These are phyloP conservation scores for Trematosphaeria pertusa DNA, from an alignment of 2,329 filamentous ascomycete species.

Conservation along the genomic window DNA sequence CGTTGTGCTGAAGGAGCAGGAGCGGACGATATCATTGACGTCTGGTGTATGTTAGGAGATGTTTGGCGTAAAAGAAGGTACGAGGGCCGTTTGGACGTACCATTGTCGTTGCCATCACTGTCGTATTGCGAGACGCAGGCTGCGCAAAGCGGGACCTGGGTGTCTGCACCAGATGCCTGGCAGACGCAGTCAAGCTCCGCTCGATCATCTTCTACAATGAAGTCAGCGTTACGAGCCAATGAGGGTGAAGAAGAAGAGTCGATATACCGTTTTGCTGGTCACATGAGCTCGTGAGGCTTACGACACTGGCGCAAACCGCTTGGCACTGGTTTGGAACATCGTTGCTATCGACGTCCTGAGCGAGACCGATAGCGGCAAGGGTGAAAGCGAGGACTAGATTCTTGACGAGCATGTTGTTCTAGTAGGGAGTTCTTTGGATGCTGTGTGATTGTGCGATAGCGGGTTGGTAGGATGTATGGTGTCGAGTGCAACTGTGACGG, in stretches of 20 bases:
- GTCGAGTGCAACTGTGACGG: too few relatives aligned
- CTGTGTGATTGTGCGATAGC: too few relatives aligned
- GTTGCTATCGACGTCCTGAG: conserved; percentile 38
- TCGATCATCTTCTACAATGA: conserved; percentile 25
- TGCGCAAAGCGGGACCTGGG: conserved; percentile 36
- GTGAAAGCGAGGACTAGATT: not conserved
- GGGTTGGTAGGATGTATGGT: too few relatives aligned
- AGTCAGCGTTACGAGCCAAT: not conserved
- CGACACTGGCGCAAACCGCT: conserved; percentile 33
- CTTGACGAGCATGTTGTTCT: not conserved
- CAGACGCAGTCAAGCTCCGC: conserved; percentile 39
- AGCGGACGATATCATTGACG: conserved; percentile 35
- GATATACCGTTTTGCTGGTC: conserved; percentile 30
- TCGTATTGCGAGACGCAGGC: conserved; percentile 39
- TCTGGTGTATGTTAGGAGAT: conserved; percentile 11
- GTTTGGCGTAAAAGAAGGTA: not conserved
- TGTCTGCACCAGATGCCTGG: conserved; percentile 29
- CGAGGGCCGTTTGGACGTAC: not conserved
- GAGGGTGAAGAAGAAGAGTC: not conserved
- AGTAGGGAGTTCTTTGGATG: too few relatives aligned
- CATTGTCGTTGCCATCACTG: conserved; percentile 13
- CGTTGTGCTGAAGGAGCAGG: conserved; percentile 38
- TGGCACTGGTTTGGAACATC: conserved; percentile 40
- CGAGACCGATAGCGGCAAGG: conserved; percentile 1
- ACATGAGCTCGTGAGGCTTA: conserved; percentile 30